These are phyloP conservation scores for Tarenaya hassleriana DNA, from an alignment of 345 rosid species.

Conservation along the genomic window DNA sequence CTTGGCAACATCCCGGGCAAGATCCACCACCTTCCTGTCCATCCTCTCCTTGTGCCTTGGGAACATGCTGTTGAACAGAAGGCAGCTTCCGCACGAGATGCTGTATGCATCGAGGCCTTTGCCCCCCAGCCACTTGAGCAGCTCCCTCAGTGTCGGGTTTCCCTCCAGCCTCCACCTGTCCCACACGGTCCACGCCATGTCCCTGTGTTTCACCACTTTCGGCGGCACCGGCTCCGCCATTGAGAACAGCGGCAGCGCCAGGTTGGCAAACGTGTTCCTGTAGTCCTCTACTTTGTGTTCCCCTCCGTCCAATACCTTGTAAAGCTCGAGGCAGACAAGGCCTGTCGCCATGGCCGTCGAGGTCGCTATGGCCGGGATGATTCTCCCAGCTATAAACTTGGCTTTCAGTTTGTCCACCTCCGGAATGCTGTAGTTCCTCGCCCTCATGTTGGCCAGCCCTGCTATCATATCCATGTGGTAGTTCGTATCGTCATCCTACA, in stretches of 20 bases:
- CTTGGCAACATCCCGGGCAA: constrained; percentile 76
- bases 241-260: constrained; percentile 67
- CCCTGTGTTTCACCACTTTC: constrained; percentile 66
- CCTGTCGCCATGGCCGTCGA: constrained; percentile 93
- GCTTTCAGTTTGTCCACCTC: constrained; percentile 78
- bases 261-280: constrained; percentile 61
- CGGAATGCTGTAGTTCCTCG: constrained; percentile 62
- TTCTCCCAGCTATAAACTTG: constrained; percentile 74
- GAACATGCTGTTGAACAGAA: constrained; percentile 76
- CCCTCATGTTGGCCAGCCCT: constrained; percentile 79
- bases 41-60: constrained; percentile 74
- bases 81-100: constrained; percentile 80
- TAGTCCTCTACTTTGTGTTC: constrained; percentile 63
- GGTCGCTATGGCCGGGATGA: constrained; percentile 76
- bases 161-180: constrained; percentile 72
- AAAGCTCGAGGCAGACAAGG: constrained; percentile 66
- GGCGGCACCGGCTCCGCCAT: constrained; percentile 84
- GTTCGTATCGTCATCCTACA: constrained; percentile 69
- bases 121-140: constrained; percentile 67
- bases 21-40: constrained; percentile 79
- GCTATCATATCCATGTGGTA: constrained; percentile 74
- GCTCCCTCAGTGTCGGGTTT: constrained; percentile 73
- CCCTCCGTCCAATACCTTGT: constrained; percentile 56
- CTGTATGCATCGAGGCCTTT: constrained; percentile 83
- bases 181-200: constrained; percentile 94